These are phyloP conservation scores for Aspergillus sp. DNA, from an alignment of 2,329 filamentous ascomycete species.

Conservation along the genomic window DNA sequence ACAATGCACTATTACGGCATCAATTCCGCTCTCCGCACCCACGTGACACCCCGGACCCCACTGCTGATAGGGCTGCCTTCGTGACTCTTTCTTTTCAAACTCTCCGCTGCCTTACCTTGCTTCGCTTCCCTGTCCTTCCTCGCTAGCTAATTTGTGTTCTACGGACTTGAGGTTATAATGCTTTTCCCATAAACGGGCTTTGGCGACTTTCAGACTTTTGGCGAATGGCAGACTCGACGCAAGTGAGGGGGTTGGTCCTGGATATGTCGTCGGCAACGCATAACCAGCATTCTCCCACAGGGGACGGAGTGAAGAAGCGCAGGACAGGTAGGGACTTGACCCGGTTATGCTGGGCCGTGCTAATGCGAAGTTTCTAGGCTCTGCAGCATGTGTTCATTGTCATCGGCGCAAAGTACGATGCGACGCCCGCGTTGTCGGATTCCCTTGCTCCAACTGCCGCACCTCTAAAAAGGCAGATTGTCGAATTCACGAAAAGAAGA, in stretches of 20 bases:
- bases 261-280: conserved; percentile 30
- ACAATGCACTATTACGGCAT: neutral
- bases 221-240: neutral
- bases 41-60: neutral
- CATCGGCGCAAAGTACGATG: conserved; percentile 45
- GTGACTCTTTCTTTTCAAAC: neutral
- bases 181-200: neutral
- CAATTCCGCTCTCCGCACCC: neutral
- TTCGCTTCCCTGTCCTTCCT: neutral
- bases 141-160: too few relatives aligned
- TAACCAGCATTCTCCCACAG: conserved; percentile 21
- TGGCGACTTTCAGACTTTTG: neutral
- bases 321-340: conserved; percentile 24
- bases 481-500: conserved; percentile 43
- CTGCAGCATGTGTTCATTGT: conserved; percentile 41
- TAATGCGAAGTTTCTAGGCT: conserved; percentile 18
- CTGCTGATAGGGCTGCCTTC: neutral
- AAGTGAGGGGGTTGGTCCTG: conserved; percentile 9
- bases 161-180: neutral
- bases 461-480: conserved; percentile 35
- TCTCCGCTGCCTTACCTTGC: neutral
- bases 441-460: conserved; percentile 42
- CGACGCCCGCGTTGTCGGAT: conserved; percentile 39
- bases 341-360: neutral
- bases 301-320: conserved; percentile 30